Percentiles rank a stretch among this genome's conserved stretches.
Conservation (phyloP, 1,139 yeast genomes). For the Arxiozyma bovina region DNA sequence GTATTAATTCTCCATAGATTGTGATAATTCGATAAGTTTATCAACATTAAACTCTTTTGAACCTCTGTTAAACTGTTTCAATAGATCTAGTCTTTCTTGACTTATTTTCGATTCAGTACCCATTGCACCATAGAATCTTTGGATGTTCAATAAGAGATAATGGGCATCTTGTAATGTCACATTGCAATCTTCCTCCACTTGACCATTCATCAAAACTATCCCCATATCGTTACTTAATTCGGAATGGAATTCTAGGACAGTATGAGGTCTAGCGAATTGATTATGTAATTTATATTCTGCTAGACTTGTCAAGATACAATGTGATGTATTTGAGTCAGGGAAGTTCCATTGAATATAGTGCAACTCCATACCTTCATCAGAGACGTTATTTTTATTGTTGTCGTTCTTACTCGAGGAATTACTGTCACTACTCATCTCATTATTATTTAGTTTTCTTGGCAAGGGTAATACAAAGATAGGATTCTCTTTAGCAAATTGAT, state of each 20-base stretch:
- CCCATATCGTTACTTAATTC: slow-evolving; percentile 58
- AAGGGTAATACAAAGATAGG: slow-evolving; percentile 71
- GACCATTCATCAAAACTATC: slow-evolving; percentile 79
- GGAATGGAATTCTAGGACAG: slow-evolving; percentile 79
- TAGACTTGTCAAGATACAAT: slow-evolving; percentile 83
- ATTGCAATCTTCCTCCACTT: slow-evolving; percentile 62
- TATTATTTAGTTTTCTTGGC: slow-evolving; percentile 37
- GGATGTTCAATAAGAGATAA: slow-evolving; percentile 66
- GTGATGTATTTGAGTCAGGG: slow-evolving; percentile 76
- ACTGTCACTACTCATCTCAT: too few relatives aligned
- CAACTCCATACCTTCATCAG: slow-evolving; percentile 53
- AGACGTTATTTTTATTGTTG: slow-evolving; percentile 5
- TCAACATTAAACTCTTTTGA: slow-evolving; percentile 56
- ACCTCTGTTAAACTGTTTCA: slow-evolving; percentile 64
- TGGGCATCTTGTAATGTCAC: slow-evolving; percentile 63
- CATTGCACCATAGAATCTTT: slow-evolving; percentile 78
- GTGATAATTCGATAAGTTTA: slow-evolving; percentile 58
- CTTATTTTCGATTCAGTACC: slow-evolving; percentile 37
- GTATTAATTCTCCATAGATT: slow-evolving; percentile 49
- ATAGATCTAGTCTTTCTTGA: slow-evolving; percentile 45
- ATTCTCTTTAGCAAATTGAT: slow-evolving; percentile 58
- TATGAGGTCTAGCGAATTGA: slow-evolving; percentile 92
- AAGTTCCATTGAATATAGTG: slow-evolving; percentile 93
- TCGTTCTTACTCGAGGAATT: neutral
- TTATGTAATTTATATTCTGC: slow-evolving; percentile 88